Conservation (phyloP, 345 rosid genomes). For the Dipteronia dyeriana region DNA sequence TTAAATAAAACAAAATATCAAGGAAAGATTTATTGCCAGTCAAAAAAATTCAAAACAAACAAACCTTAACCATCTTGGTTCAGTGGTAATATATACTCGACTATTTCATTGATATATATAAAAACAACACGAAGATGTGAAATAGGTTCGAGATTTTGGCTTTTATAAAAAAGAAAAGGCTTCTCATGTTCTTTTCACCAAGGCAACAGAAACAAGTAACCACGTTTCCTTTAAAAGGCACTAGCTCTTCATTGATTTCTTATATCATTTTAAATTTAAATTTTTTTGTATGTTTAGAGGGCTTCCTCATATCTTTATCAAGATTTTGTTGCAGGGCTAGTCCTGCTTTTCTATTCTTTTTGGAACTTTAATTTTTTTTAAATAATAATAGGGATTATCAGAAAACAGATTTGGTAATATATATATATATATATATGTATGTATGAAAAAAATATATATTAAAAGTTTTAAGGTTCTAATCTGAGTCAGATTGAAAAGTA, state of each 20-base stretch:
- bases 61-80: not conserved
- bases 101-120: not conserved
- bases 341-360: not conserved
- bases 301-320: not conserved
- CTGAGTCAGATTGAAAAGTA: not conserved
- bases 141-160: not conserved
- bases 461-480: not conserved
- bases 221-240: not conserved
- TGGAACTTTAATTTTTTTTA: not conserved
- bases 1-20: not conserved
- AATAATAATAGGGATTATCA: not conserved
- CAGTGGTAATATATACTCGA: not conserved
- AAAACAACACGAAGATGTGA: not conserved
- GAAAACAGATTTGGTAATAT: not conserved
- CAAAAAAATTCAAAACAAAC: not conserved
- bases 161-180: too few relatives aligned
- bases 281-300: not conserved
- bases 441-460: not conserved
- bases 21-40: not conserved
- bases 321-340: not conserved
- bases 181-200: not conserved
- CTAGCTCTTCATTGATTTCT: not conserved
- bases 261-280: too few relatives aligned
- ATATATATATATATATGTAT: not conserved
- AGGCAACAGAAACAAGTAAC: not conserved